Evolutionary conservation across 2,329 filamentous ascomycete species (phyloP).

Genomic region (Ciborinia camelliae): DNA sequence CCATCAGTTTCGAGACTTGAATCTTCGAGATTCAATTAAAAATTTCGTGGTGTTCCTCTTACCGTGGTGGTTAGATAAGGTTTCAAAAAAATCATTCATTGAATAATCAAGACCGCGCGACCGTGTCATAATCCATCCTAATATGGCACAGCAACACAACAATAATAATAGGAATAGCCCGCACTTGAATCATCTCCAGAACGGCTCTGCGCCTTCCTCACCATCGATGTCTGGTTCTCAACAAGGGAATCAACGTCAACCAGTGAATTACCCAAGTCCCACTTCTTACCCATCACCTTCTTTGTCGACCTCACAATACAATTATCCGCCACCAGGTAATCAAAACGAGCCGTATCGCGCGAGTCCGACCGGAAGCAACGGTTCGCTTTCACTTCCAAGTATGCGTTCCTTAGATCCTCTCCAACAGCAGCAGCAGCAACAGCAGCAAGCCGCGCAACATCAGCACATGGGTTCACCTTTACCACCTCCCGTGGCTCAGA

Average conservation of each 20-base stretch:
- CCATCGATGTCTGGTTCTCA: slow-evolving; percentile 37
- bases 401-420: slow-evolving; percentile 48
- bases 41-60: neutral
- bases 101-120: slow-evolving; percentile 16
- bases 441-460: slow-evolving; percentile 33
- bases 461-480: slow-evolving; percentile 50
- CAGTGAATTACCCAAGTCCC: slow-evolving; percentile 43
- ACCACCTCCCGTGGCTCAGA: slow-evolving; percentile 50
- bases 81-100: slow-evolving; percentile 15
- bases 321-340: slow-evolving; percentile 43
- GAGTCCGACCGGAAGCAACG: slow-evolving; percentile 43
- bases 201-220: slow-evolving; percentile 35
- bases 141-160: slow-evolving; percentile 30
- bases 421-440: slow-evolving; percentile 35
- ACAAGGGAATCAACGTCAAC: slow-evolving; percentile 30
- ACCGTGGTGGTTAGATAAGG: slow-evolving; percentile 13
- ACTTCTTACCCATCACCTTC: slow-evolving; percentile 49
- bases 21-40: neutral
- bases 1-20: slow-evolving; percentile 1
- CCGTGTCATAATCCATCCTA: slow-evolving; percentile 18
- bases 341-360: slow-evolving; percentile 45
- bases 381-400: slow-evolving; percentile 48
- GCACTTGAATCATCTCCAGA: slow-evolving; percentile 32
- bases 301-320: slow-evolving; percentile 46
- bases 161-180: slow-evolving; percentile 30